Evolutionary conservation across 2,329 filamentous ascomycete species (phyloP).

Genomic region (Fusarium sp.): DNA sequence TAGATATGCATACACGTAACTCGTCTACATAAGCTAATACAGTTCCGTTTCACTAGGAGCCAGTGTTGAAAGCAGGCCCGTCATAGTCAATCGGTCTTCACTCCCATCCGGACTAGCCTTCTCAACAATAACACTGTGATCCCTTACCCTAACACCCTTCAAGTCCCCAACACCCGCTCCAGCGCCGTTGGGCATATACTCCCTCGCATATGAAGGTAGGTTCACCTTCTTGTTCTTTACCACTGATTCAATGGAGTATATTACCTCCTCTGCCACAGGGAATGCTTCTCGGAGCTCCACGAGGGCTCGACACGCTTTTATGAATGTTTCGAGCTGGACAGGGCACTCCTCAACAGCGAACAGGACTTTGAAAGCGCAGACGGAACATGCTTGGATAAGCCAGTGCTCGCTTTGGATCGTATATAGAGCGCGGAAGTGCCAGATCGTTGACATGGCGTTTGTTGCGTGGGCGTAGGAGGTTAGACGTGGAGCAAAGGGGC

Average conservation of each 20-base stretch:
- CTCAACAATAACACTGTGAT: conserved; percentile 20
- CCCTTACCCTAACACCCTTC: conserved; percentile 12
- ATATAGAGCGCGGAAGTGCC: conserved; percentile 26
- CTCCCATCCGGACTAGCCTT: not conserved
- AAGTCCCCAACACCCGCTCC: not conserved
- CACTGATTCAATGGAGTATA: conserved; percentile 13
- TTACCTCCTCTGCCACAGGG: conserved; percentile 14
- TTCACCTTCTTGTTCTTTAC: conserved; percentile 2
- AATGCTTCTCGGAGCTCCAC: conserved; percentile 15
- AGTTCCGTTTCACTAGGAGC: not conserved
- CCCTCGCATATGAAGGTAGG: conserved; percentile 8
- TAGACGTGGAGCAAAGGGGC: conserved; percentile 9
- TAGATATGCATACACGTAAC: not conserved
- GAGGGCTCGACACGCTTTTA: conserved; percentile 22
- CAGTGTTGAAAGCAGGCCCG: conserved; percentile 12
- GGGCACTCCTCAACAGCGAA: conserved; percentile 12
- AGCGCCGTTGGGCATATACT: conserved; percentile 1
- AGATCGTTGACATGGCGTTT: conserved; percentile 29
- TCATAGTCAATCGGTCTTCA: not conserved
- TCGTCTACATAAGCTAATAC: not conserved
- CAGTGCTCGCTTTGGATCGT: conserved; percentile 16
- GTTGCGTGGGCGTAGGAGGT: conserved; percentile 18
- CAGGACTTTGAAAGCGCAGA: conserved; percentile 22
- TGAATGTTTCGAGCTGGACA: conserved; percentile 24
- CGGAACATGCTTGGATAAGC: conserved; percentile 17